Conservation (phyloP, 108 stramenopile species). For the Skeletonema costatum region DNA sequence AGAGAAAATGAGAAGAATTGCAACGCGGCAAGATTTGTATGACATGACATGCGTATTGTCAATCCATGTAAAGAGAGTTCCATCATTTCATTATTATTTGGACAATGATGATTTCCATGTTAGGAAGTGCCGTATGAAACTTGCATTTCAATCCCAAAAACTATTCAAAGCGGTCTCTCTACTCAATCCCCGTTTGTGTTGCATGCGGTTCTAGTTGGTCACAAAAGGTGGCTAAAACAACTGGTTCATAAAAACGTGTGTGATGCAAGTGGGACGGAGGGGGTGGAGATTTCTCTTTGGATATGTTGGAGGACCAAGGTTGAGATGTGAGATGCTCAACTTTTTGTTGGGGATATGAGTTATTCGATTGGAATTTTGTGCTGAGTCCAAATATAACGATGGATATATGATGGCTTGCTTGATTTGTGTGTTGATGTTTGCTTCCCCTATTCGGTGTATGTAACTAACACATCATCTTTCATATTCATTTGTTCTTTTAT, state of each 20-base stretch:
- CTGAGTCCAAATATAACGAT: constrained; percentile 19
- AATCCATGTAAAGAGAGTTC: too few species aligned
- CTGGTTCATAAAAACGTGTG: constrained; percentile 22
- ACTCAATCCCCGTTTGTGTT: neutral
- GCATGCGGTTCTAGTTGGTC: constrained; percentile 8
- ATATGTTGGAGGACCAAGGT: constrained; percentile 3
- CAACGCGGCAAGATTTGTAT: neutral
- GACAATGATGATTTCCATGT: constrained; percentile 52
- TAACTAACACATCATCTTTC: neutral
- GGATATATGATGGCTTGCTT: neutral
- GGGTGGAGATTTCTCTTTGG: neutral
- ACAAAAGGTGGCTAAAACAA: constrained; percentile 32
- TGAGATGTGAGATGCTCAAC: constrained; percentile 24
- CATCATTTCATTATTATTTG: neutral
- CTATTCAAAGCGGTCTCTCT: neutral
- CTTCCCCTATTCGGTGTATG: too few species aligned
- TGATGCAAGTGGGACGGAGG: neutral
- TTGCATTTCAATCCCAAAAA: constrained; percentile 12
- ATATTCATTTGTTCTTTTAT: neutral
- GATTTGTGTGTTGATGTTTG: neutral
- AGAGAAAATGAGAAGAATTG: neutral
- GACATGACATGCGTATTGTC: too few species aligned
- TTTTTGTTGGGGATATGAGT: constrained; percentile 26
- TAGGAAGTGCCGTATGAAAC: constrained; percentile 58
- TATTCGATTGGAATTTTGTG: constrained; percentile 5